These are phyloP conservation scores for Ormosia emarginata DNA, from an alignment of 306 rosid genomes.

Conservation along the genomic window DNA sequence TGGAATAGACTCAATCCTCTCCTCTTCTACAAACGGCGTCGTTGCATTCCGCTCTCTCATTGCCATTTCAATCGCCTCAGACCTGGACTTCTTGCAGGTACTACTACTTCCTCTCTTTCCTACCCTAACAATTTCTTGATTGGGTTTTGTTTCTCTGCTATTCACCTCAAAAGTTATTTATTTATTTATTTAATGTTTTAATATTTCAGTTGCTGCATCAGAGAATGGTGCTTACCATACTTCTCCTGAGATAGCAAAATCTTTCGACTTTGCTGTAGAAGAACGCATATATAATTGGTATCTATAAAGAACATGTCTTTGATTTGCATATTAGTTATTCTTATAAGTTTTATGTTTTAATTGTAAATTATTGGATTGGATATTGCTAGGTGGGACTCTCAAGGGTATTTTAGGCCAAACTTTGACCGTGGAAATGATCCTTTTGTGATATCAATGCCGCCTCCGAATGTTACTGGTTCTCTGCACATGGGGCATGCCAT, in stretches of 20 bases:
- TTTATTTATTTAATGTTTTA: not conserved
- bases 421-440: constrained; percentile 69
- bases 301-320: not conserved
- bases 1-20: constrained; percentile 37
- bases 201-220: constrained; percentile 66
- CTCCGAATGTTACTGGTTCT: constrained; percentile 97
- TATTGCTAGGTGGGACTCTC: constrained; percentile 92
- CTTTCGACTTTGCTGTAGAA: constrained; percentile 77
- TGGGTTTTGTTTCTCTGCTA: not conserved
- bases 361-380: constrained; percentile 22
- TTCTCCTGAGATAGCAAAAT: constrained; percentile 73
- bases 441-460: constrained; percentile 93
- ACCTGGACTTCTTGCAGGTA: constrained; percentile 30
- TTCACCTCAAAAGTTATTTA: not conserved
- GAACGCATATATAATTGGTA: constrained; percentile 92
- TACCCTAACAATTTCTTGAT: not conserved
- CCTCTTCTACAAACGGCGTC: constrained; percentile 24
- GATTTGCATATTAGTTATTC: not conserved
- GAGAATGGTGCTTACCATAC: constrained; percentile 59
- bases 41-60: constrained; percentile 13
- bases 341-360: not conserved
- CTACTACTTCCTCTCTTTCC: not conserved
- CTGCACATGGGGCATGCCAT: constrained; percentile 99
- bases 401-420: constrained; percentile 82
- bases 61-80: constrained; percentile 10